A percentile compares a stretch with the other conserved stretches of the same genome.
phyloP scores from a whole-genome alignment of 345 rosid genomes.

The Salix dunnii region DNA sequence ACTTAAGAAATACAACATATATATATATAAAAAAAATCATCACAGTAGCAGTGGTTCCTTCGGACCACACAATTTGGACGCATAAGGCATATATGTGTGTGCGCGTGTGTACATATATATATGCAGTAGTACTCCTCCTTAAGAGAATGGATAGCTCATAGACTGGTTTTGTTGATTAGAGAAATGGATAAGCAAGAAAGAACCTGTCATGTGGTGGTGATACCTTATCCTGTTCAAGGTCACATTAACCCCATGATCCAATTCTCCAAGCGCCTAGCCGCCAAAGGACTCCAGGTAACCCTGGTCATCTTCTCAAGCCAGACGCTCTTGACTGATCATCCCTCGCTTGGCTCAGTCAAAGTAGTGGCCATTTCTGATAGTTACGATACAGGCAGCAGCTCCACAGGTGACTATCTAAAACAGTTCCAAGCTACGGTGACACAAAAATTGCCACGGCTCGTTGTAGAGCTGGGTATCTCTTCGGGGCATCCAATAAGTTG shows the following conservation, averaged over 20 bases:
- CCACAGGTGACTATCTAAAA: not conserved
- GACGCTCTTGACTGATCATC: conserved; percentile 7
- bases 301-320: conserved; percentile 21
- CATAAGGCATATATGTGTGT: too few relatives aligned
- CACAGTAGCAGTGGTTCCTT: too few relatives aligned
- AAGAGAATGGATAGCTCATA: not conserved
- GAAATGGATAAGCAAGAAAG: conserved; percentile 10
- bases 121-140: not conserved
- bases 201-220: conserved; percentile 28
- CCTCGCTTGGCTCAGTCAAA: conserved; percentile 21
- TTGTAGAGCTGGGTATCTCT: conserved; percentile 10
- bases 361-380: conserved; percentile 32
- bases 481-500: not conserved
- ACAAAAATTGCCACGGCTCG: conserved; percentile 24
- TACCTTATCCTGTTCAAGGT: conserved; percentile 49
- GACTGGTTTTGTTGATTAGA: not conserved
- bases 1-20: too few relatives aligned
- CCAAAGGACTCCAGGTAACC: conserved; percentile 45
- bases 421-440: conserved; percentile 24
- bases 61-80: too few relatives aligned
- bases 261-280: conserved; percentile 52
- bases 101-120: too few relatives aligned
- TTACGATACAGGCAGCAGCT: conserved; percentile 13
- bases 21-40: too few relatives aligned
- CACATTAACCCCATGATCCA: conserved; percentile 59